These are phyloP conservation scores for Mediolabrus comicus DNA, from an alignment of 108 stramenopile species.

Conservation along the genomic window DNA sequence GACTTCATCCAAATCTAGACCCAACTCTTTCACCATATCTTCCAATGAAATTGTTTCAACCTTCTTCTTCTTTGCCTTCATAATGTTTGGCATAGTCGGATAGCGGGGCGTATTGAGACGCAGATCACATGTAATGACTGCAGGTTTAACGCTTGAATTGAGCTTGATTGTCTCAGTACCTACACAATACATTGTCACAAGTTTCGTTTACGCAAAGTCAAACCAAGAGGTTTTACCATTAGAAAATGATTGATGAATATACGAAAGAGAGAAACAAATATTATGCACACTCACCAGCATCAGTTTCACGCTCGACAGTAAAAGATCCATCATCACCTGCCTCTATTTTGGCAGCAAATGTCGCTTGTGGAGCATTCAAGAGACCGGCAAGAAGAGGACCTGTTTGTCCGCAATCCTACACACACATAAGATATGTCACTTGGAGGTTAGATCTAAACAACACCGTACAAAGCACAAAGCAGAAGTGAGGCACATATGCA, in stretches of 20 bases:
- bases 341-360: constrained; percentile 94
- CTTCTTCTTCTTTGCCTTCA: constrained; percentile 99
- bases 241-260: too few species aligned
- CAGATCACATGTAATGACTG: constrained; percentile 97
- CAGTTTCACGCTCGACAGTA: constrained; percentile 96
- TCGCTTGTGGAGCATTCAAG: constrained; percentile 94
- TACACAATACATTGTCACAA: too few species aligned
- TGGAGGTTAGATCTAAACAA: too few species aligned
- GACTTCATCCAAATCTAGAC: constrained; percentile 80
- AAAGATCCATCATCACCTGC: constrained; percentile 62
- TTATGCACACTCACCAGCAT: constrained; percentile 62
- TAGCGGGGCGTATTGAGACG: constrained; percentile 99
- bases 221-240: too few species aligned
- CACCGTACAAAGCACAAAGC: too few species aligned
- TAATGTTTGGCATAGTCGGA: constrained; percentile 99
- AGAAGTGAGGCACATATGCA: constrained; percentile 8
- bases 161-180: constrained; percentile 81
- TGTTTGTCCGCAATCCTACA: constrained; percentile 81
- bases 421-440: too few species aligned
- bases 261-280: constrained; percentile 42
- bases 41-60: constrained; percentile 77
- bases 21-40: constrained; percentile 76
- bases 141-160: constrained; percentile 65
- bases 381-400: constrained; percentile 94
- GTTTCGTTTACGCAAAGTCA: too few species aligned